phyloP scores from a whole-genome alignment of 768 basidiomycete genomes.

The Collybiopsis confluens region DNA sequence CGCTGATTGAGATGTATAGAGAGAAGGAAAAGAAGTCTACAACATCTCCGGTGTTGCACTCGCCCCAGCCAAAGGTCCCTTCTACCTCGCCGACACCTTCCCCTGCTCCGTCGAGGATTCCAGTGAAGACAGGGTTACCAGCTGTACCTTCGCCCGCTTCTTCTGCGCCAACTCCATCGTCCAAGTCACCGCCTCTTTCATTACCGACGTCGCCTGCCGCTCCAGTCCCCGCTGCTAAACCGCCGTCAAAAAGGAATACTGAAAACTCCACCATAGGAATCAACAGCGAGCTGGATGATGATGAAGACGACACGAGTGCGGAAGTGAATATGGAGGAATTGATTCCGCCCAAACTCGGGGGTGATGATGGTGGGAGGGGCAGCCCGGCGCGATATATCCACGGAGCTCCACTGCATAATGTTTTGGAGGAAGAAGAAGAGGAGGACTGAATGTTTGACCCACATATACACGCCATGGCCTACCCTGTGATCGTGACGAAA shows the following conservation, averaged over 20 bases:
- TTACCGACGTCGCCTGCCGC: constrained; percentile 13
- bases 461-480: background rate
- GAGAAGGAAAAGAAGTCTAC: constrained; percentile 54
- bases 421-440: constrained; percentile 70
- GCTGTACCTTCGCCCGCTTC: constrained; percentile 16
- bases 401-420: constrained; percentile 83
- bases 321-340: background rate
- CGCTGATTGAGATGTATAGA: constrained; percentile 83
- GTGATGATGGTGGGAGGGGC: constrained; percentile 49
- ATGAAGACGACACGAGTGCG: background rate
- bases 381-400: constrained; percentile 76
- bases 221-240: background rate
- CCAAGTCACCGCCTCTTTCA: constrained; percentile 13
- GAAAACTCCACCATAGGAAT: background rate
- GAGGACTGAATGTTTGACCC: background rate
- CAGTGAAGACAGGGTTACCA: constrained; percentile 24
- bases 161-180: constrained; percentile 18
- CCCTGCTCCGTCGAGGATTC: constrained; percentile 36
- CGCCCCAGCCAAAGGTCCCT: constrained; percentile 10
- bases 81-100: constrained; percentile 11
- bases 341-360: constrained; percentile 22
- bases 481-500: background rate
- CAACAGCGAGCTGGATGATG: background rate
- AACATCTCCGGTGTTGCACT: constrained; percentile 25
- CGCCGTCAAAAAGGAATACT: background rate